Percentiles rank a stretch among this genome's conserved stretches.
Evolutionary conservation across 2,329 filamentous ascomycete species (phyloP).

Genomic region (Fusarium poae): DNA sequence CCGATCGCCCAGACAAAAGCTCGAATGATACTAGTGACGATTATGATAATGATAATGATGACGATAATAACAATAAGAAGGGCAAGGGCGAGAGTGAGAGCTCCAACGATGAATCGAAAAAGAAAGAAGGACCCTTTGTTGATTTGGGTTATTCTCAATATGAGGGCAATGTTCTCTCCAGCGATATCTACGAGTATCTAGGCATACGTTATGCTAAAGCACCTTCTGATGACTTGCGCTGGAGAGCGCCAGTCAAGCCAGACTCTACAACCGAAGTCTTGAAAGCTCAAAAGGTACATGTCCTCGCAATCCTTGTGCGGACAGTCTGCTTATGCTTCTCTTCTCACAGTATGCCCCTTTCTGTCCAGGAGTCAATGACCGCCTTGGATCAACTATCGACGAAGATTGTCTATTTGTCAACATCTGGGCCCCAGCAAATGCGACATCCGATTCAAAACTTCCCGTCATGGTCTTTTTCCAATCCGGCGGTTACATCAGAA

Average conservation of each 20-base stretch:
- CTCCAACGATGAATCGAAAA: not conserved
- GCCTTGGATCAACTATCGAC: slow-evolving; percentile 19
- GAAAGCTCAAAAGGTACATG: slow-evolving; percentile 53
- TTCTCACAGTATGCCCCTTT: slow-evolving; percentile 59
- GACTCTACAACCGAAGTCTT: slow-evolving; percentile 51
- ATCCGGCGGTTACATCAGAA: slow-evolving; percentile 62
- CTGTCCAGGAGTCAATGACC: slow-evolving; percentile 57
- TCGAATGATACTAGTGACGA: not conserved
- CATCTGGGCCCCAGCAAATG: slow-evolving; percentile 60
- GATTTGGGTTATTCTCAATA: slow-evolving; percentile 63
- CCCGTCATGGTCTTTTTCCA: slow-evolving; percentile 59
- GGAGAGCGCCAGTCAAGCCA: slow-evolving; percentile 63
- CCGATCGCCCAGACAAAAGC: slow-evolving; percentile 6
- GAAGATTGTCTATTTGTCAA: slow-evolving; percentile 66
- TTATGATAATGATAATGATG: slow-evolving; percentile 9
- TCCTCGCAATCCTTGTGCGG: no score
- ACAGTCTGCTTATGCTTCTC: not conserved
- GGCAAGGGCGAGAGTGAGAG: not conserved
- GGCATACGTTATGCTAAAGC: slow-evolving; percentile 66
- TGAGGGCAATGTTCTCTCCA: slow-evolving; percentile 54
- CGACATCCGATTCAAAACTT: slow-evolving; percentile 49
- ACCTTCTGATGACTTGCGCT: slow-evolving; percentile 64
- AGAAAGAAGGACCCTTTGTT: slow-evolving; percentile 39
- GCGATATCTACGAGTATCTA: slow-evolving; percentile 60
- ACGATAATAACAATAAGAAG: slow-evolving; percentile 8